Evolutionary conservation across 192 early-diverging fungal species (phyloP).

Genomic region (Pilaira anomala): DNA sequence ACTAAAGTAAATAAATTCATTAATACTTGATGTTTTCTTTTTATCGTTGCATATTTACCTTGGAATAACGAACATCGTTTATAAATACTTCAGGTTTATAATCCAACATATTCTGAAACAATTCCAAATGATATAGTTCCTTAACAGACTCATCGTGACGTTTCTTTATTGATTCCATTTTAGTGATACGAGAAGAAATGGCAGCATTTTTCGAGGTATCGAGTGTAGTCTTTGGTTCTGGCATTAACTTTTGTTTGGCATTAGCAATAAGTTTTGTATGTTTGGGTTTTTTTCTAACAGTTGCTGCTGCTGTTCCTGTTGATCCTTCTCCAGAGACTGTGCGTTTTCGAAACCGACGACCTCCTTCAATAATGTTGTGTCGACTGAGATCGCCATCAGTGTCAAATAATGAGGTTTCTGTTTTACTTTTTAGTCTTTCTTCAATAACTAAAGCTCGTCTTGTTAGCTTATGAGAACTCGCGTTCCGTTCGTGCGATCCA

Average conservation of each 20-base stretch:
- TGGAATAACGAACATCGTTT: constrained; percentile 53
- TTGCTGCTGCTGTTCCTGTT: neutral
- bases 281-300: neutral
- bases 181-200: constrained; percentile 36
- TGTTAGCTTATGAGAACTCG: constrained; percentile 45
- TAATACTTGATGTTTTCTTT: neutral
- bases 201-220: constrained; percentile 37
- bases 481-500: neutral
- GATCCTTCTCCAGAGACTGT: neutral
- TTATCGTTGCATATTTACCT: constrained; percentile 17
- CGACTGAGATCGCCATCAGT: constrained; percentile 35
- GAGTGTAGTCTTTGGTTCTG: constrained; percentile 40
- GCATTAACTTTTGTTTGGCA: neutral
- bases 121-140: constrained; percentile 59
- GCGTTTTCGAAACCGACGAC: constrained; percentile 2
- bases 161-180: constrained; percentile 48
- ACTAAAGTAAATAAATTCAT: constrained; percentile 20
- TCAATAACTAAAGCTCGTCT: constrained; percentile 14
- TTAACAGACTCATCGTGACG: constrained; percentile 51
- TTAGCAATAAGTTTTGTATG: neutral
- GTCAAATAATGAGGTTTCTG: constrained; percentile 28
- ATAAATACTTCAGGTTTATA: constrained; percentile 53
- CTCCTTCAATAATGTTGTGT: constrained; percentile 33
- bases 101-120: constrained; percentile 44
- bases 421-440: constrained; percentile 18